Conservation (phyloP, 805 yeast genomes). For the Spathaspora passalidarum region DNA sequence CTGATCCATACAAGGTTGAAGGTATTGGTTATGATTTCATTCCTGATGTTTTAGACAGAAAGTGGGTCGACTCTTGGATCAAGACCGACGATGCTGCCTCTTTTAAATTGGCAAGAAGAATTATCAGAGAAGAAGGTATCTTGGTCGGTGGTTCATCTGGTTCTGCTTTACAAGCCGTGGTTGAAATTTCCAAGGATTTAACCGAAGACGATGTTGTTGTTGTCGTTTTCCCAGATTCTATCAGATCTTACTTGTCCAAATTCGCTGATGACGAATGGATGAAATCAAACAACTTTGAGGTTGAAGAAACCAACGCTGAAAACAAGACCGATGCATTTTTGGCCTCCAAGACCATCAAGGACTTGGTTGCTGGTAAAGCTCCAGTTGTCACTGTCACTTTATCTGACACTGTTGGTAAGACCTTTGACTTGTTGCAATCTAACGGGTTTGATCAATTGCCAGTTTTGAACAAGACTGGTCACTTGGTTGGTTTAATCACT, state of each 20-base stretch:
- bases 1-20: slow-evolving; percentile 71
- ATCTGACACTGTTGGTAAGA: slow-evolving; percentile 57
- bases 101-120: slow-evolving; percentile 75
- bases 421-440: slow-evolving; percentile 65
- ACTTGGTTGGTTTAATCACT: slow-evolving; percentile 73
- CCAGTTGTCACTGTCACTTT: slow-evolving; percentile 76
- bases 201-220: slow-evolving; percentile 74
- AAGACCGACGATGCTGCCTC: slow-evolving; percentile 83
- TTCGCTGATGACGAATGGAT: slow-evolving; percentile 92
- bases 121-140: slow-evolving; percentile 81
- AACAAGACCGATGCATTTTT: slow-evolving; percentile 42
- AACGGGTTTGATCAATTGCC: slow-evolving; percentile 87
- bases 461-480: slow-evolving; percentile 58
- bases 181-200: slow-evolving; percentile 63
- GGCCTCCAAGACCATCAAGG: slow-evolving; percentile 50
- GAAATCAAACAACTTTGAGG: slow-evolving; percentile 66
- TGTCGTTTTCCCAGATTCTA: slow-evolving; percentile 81
- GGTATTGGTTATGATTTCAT: slow-evolving; percentile 90
- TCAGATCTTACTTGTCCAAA: slow-evolving; percentile 82
- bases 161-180: slow-evolving; percentile 75
- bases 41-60: slow-evolving; percentile 74
- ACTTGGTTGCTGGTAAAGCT: slow-evolving; percentile 59
- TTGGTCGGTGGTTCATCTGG: slow-evolving; percentile 91
- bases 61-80: slow-evolving; percentile 71
- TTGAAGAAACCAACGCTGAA: slow-evolving; percentile 46